Conservation (phyloP, 805 yeast species). For the Candida multigemmis region DNA sequence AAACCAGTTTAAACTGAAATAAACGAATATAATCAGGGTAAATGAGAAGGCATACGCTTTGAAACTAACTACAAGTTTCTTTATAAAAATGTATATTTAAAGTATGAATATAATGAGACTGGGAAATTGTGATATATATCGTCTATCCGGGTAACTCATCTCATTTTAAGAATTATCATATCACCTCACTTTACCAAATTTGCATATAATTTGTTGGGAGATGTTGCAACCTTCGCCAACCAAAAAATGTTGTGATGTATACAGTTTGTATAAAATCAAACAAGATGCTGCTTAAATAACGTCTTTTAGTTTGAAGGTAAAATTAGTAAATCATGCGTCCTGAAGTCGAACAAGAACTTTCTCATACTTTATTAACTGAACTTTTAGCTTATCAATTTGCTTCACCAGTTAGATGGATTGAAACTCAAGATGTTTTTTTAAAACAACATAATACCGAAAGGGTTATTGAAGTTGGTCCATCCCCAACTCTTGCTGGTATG, state of each 20-base stretch:
- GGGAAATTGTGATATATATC: neutral
- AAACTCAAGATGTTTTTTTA: conserved; percentile 95
- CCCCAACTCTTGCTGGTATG: conserved; percentile 98
- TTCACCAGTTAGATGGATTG: conserved; percentile 99
- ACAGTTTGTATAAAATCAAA: no score
- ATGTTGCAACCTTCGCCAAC: no score
- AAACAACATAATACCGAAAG: conserved; percentile 93
- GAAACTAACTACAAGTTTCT: conserved; percentile 13
- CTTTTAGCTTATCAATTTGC: conserved; percentile 98
- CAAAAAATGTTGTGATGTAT: no score
- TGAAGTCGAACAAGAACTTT: conserved; percentile 95
- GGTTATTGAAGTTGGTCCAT: conserved; percentile 97
- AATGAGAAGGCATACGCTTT: conserved; percentile 40
- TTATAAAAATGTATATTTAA: neutral
- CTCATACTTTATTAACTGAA: conserved; percentile 91
- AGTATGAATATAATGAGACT: neutral
- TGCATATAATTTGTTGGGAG: neutral
- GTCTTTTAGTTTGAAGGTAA: no score
- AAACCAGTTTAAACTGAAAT: conserved; percentile 39
- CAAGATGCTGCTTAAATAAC: conserved; percentile 2
- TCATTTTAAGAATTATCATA: neutral
- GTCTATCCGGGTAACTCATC: conserved; percentile 1
- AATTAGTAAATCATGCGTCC: no score
- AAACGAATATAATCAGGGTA: conserved; percentile 41
- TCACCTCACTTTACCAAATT: neutral